These are phyloP conservation scores for Rhizopogon salebrosus DNA, from an alignment of 768 basidiomycete genomes.

Conservation along the genomic window DNA sequence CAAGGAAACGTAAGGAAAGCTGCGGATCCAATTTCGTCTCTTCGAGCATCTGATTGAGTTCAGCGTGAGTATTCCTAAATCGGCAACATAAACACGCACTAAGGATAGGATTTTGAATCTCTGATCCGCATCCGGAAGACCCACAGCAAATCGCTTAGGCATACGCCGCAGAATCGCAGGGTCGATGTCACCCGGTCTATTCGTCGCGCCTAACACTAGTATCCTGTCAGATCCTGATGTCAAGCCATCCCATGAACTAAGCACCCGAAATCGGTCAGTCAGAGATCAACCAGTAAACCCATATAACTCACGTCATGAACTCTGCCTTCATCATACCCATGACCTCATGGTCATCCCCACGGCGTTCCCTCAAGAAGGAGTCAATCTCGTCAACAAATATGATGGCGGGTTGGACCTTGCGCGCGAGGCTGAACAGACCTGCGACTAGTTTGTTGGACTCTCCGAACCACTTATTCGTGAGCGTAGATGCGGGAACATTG, in stretches of 20 bases:
- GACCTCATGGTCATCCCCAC: conserved; percentile 89
- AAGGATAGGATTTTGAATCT: conserved; percentile 79
- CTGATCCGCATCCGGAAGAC: conserved; percentile 73
- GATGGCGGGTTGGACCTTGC: conserved; percentile 90
- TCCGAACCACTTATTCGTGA: conserved; percentile 83
- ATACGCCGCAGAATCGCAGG: conserved; percentile 87
- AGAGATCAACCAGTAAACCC: conserved; percentile 4
- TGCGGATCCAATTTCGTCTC: conserved; percentile 62
- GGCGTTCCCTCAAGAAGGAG: conserved; percentile 85
- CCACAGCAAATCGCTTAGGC: conserved; percentile 92
- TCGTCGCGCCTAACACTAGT: conserved; percentile 91
- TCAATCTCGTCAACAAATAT: conserved; percentile 99
- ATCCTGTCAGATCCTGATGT: conserved; percentile 77
- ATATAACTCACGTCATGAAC: conserved; percentile 73
- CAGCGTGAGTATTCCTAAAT: neutral
- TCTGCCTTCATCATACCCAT: conserved; percentile 99
- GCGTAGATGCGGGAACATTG: conserved; percentile 70
- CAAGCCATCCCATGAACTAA: conserved; percentile 92
- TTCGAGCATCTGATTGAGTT: conserved; percentile 65
- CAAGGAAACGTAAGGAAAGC: conserved; percentile 61
- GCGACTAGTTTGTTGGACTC: conserved; percentile 95
- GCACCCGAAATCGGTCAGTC: neutral
- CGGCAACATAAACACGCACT: conserved; percentile 36
- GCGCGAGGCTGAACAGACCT: conserved; percentile 88
- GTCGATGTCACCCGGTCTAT: conserved; percentile 90